A percentile compares a stretch with the other conserved stretches of the same genome.
phyloP scores from a whole-genome alignment of 2,329 filamentous ascomycete genomes.

The Penicillium sp. region DNA sequence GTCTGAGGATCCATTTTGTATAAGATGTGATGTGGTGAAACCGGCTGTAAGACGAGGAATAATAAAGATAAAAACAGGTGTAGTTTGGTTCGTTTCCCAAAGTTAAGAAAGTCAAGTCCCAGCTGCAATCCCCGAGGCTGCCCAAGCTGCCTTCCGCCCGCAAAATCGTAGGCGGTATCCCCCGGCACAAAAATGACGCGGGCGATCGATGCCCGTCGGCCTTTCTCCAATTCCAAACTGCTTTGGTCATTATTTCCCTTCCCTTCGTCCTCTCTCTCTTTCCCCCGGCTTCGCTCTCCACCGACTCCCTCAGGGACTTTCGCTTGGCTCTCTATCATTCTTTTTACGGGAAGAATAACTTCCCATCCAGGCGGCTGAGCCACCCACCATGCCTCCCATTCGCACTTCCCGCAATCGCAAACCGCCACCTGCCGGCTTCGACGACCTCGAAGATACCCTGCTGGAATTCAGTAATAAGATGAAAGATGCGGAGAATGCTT shows the following conservation, averaged over 20 bases:
- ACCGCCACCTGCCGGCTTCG: conserved; percentile 68
- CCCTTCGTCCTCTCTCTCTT: neutral
- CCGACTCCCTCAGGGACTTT: no score
- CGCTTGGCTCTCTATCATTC: no score
- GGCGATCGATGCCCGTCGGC: conserved; percentile 2
- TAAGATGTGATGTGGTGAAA: conserved; percentile 4
- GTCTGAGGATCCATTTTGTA: conserved; percentile 41
- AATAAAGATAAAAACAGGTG: no score
- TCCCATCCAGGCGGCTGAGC: neutral
- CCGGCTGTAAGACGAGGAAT: no score
- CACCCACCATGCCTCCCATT: conserved; percentile 62
- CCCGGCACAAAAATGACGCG: conserved; percentile 32
- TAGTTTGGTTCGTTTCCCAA: no score
- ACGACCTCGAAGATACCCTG: conserved; percentile 70
- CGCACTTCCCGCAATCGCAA: conserved; percentile 65
- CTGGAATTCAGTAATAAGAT: conserved; percentile 70
- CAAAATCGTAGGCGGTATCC: conserved; percentile 33
- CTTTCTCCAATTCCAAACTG: no score
- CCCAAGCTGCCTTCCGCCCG: conserved; percentile 8
- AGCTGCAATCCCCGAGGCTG: neutral
- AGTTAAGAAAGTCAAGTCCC: no score
- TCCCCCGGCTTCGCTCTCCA: no score
- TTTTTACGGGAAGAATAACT: neutral
- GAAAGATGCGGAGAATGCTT: conserved; percentile 85
- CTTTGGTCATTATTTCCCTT: no score